Conservation (phyloP, 2,329 filamentous ascomycete species). For the Exophiala phaeomuriformis region DNA sequence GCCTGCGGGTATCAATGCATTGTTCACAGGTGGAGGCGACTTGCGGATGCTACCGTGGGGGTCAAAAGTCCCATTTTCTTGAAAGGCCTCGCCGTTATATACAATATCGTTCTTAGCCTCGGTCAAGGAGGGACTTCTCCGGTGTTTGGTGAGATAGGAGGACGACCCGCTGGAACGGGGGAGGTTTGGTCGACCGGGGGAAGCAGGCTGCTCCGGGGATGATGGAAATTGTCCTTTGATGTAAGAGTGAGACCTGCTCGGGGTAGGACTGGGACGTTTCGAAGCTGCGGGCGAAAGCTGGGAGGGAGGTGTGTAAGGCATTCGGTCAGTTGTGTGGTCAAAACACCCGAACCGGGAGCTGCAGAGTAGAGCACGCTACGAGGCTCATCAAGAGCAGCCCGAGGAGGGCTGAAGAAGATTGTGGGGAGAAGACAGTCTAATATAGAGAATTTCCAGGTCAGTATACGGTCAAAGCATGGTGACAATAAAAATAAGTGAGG, state of each 20-base stretch:
- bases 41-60: constrained; percentile 62
- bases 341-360: constrained; percentile 17
- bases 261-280: constrained; percentile 44
- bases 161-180: constrained; percentile 53
- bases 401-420: constrained; percentile 14
- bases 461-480: constrained; percentile 18
- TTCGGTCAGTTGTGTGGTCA: constrained; percentile 32
- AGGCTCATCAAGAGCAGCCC: constrained; percentile 26
- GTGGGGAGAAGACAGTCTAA: constrained; percentile 10
- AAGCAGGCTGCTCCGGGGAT: constrained; percentile 29
- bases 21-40: constrained; percentile 73
- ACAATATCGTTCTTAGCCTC: constrained; percentile 30
- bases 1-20: constrained; percentile 69
- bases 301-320: constrained; percentile 46
- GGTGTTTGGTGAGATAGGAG: constrained; percentile 55
- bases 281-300: constrained; percentile 54
- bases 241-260: constrained; percentile 47
- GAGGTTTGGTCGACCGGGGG: constrained; percentile 40
- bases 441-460: constrained; percentile 14
- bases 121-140: constrained; percentile 50
- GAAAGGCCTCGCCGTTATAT: constrained; percentile 20
- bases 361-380: constrained; percentile 15
- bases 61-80: constrained; percentile 29
- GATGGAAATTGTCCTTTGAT: constrained; percentile 26
- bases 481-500: constrained; percentile 17